These are phyloP conservation scores for Selaginella moellendorffii DNA, from an alignment of 75 land plant genomes.

Conservation along the genomic window DNA sequence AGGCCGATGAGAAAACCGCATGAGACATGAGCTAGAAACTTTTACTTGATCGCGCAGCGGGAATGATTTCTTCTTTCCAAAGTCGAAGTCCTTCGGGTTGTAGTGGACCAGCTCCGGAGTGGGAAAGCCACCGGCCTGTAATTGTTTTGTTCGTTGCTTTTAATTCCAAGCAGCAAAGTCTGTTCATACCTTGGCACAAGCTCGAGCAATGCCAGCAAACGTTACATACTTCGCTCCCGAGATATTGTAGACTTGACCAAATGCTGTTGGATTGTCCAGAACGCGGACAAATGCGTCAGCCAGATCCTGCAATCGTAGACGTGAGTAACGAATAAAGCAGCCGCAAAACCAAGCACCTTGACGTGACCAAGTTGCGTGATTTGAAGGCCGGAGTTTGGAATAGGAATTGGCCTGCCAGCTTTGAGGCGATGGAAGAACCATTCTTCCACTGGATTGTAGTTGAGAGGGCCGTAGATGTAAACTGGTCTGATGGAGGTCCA, in stretches of 20 bases:
- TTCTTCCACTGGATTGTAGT: conserved; percentile 96
- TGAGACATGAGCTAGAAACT: not conserved
- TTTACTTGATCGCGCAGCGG: conserved; percentile 73
- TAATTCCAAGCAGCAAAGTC: not conserved
- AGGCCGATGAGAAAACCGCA: too few relatives aligned
- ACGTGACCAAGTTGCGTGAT: conserved; percentile 97
- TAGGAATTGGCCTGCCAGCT: conserved; percentile 90
- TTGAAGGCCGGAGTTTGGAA: conserved; percentile 78
- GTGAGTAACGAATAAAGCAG: not conserved
- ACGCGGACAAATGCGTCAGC: conserved; percentile 68
- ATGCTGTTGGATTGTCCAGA: conserved; percentile 66
- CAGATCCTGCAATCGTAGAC: conserved; percentile 44
- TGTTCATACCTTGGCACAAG: conserved; percentile 98
- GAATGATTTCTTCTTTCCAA: conserved; percentile 95
- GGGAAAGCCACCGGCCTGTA: conserved; percentile 94
- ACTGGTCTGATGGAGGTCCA: conserved; percentile 96
- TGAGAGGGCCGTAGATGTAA: conserved; percentile 93
- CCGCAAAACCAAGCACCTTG: conserved; percentile 42
- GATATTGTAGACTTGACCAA: conserved; percentile 82
- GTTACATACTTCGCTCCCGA: conserved; percentile 91
- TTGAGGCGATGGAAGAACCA: conserved; percentile 98
- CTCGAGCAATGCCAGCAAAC: conserved; percentile 90
- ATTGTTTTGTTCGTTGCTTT: not conserved
- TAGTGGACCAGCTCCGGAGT: conserved; percentile 84
- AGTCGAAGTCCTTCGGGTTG: conserved; percentile 95